Evolutionary conservation across 108 stramenopile genomes (phyloP).

Genomic region (Discostella stelligeroides): DNA sequence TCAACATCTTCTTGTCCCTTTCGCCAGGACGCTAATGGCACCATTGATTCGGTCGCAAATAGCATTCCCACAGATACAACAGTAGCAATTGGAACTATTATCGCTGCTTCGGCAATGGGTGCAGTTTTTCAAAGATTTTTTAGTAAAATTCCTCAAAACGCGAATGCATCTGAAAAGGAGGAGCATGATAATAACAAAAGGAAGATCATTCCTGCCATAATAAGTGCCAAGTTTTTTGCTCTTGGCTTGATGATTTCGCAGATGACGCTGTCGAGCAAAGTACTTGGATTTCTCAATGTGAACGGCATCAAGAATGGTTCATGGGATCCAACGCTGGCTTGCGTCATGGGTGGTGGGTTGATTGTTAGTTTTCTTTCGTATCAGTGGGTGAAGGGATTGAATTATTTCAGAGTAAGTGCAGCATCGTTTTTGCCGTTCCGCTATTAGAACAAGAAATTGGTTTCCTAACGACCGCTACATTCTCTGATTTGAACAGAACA

Average conservation of each 20-base stretch:
- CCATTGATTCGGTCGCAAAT: conserved; percentile 15
- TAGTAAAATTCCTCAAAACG: conserved; percentile 19
- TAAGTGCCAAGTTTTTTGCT: conserved; percentile 30
- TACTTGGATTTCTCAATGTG: conserved; percentile 71
- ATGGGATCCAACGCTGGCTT: conserved; percentile 82
- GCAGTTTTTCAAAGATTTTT: conserved; percentile 20
- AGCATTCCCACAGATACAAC: conserved; percentile 17
- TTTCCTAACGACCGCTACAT: background rate
- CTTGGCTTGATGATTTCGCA: conserved; percentile 64
- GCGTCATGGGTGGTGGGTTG: conserved; percentile 81
- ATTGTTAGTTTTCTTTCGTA: conserved; percentile 62
- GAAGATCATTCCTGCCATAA: conserved; percentile 40
- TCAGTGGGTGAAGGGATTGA: conserved; percentile 59
- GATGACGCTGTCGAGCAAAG: conserved; percentile 71
- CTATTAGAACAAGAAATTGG: background rate
- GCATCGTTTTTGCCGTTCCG: background rate
- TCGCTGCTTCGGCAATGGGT: conserved; percentile 30
- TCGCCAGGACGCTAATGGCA: conserved; percentile 30
- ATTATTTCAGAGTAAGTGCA: conserved; percentile 40
- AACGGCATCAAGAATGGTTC: conserved; percentile 52
- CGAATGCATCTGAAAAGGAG: conserved; percentile 20
- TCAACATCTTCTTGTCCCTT: conserved; percentile 47
- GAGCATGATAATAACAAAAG: conserved; percentile 29
- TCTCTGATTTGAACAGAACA: conserved; percentile 14
- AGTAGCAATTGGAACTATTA: conserved; percentile 19